A percentile compares a stretch with the other conserved stretches of the same genome.
phyloP scores from a whole-genome alignment of 2,329 filamentous ascomycete genomes.

The Xylaria sp. region DNA sequence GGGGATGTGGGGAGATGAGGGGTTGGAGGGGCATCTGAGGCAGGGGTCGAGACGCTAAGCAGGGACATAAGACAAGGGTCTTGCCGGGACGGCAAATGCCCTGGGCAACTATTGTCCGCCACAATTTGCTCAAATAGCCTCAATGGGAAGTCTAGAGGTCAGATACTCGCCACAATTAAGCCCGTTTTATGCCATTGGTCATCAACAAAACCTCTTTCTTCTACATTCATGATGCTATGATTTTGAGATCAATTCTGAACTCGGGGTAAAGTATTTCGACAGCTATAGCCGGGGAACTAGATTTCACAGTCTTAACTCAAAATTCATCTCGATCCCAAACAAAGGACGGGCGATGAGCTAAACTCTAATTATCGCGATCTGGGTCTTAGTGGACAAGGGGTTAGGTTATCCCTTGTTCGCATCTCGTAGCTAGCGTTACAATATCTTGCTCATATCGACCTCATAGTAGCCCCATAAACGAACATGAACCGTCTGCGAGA shows the following conservation, averaged over 20 bases:
- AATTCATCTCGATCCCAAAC: neutral
- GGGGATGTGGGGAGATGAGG: conserved; percentile 11
- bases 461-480: conserved; percentile 4
- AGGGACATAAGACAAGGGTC: conserved; percentile 2
- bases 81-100: too few species aligned
- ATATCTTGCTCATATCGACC: conserved; percentile 35
- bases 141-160: conserved; percentile 42
- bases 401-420: conserved; percentile 6
- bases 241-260: neutral
- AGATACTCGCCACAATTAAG: neutral
- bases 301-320: neutral
- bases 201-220: neutral
- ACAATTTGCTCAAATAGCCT: conserved; percentile 63
- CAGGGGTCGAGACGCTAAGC: conserved; percentile 1
- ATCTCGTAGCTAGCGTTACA: conserved; percentile 18
- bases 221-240: neutral
- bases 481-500: neutral
- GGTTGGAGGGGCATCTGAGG: conserved; percentile 12
- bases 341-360: neutral
- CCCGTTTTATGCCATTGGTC: neutral
- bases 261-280: neutral
- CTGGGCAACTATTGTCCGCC: conserved; percentile 22
- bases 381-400: neutral
- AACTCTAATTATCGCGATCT: conserved; percentile 1
- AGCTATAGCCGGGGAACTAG: neutral